phyloP scores from a whole-genome alignment of 2,329 filamentous ascomycete genomes.

The Colletotrichum magnum region DNA sequence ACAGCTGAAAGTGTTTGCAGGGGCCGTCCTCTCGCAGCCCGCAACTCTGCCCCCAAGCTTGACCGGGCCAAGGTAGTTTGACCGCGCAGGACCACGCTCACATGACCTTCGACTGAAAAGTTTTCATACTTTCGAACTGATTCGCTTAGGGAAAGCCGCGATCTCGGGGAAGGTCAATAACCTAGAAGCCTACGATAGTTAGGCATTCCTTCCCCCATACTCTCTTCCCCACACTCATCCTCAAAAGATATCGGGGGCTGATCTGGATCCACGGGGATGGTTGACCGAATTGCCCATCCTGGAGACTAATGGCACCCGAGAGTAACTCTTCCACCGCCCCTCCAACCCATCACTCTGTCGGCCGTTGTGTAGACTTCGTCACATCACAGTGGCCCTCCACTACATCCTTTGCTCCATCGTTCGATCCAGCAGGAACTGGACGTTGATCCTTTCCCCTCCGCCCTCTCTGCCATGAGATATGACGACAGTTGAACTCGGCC shows the following conservation, averaged over 20 bases:
- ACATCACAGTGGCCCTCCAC: neutral
- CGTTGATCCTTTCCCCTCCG: neutral
- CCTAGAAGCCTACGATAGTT: neutral
- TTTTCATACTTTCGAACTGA: neutral
- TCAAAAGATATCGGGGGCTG: neutral
- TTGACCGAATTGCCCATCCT: neutral
- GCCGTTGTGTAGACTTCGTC: neutral
- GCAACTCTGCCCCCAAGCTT: too few species aligned
- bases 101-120: too few species aligned
- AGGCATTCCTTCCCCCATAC: neutral
- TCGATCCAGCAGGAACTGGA: neutral
- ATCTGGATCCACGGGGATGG: neutral
- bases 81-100: too few species aligned
- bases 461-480: neutral
- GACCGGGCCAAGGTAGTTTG: too few species aligned
- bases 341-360: neutral
- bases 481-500: neutral
- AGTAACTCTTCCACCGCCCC: neutral
- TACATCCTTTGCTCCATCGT: neutral
- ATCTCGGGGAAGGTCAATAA: neutral
- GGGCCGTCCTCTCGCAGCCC: too few species aligned
- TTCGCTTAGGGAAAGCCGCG: neutral
- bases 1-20: too few species aligned
- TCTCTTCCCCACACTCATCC: neutral
- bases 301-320: neutral